A percentile compares a stretch with the other conserved stretches of the same genome.
phyloP scores from a whole-genome alignment of 176 grass and related monocot genomes.

The Paspalum vaginatum region DNA sequence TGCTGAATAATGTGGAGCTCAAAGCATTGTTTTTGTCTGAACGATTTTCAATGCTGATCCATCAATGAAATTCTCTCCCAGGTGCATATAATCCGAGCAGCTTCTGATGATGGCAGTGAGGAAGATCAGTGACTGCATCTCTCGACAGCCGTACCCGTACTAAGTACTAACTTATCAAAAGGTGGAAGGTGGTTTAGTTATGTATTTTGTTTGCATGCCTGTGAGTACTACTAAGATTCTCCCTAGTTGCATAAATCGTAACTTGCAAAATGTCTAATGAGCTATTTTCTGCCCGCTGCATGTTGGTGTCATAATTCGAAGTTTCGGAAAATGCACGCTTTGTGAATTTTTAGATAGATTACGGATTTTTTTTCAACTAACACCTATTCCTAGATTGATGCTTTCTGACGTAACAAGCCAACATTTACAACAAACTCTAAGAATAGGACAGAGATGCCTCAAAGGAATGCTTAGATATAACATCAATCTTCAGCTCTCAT shows the following conservation, averaged over 20 bases:
- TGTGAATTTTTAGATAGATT: constrained; percentile 16
- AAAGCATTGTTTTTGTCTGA: background rate
- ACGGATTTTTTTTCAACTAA: constrained; percentile 27
- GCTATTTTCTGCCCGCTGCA: background rate
- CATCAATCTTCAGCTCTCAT: constrained; percentile 48
- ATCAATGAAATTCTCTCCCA: constrained; percentile 34
- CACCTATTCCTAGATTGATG: constrained; percentile 26
- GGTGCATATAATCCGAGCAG: constrained; percentile 73
- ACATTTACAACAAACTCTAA: constrained; percentile 31
- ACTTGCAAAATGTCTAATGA: background rate
- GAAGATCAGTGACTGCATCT: constrained; percentile 31
- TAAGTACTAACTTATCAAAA: constrained; percentile 28
- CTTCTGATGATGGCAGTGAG: constrained; percentile 44
- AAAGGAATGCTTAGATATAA: constrained; percentile 42
- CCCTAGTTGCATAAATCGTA: background rate
- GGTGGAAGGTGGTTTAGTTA: background rate
- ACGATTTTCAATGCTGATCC: background rate
- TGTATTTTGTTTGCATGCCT: constrained; percentile 22
- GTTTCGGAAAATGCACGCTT: constrained; percentile 15
- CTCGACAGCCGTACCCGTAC: background rate
- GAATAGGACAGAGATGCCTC: constrained; percentile 14
- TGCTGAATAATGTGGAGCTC: background rate
- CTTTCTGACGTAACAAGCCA: constrained; percentile 35
- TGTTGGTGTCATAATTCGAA: background rate
- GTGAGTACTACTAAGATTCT: constrained; percentile 9